Evolutionary conservation across 257 asterid species (phyloP).

Genomic region (Solanum habrochaites): DNA sequence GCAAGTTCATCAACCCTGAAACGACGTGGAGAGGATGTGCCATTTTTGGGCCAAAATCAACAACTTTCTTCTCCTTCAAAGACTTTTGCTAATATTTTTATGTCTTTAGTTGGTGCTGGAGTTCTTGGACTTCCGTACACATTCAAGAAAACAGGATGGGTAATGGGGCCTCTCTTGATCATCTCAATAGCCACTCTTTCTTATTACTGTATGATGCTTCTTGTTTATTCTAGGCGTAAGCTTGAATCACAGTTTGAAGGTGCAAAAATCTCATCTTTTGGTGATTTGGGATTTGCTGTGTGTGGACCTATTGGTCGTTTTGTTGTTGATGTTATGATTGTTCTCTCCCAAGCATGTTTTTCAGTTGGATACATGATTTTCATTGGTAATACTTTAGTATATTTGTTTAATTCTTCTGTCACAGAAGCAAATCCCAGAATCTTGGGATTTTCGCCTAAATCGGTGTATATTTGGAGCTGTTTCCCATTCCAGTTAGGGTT

Average conservation of each 20-base stretch:
- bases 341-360: conserved; percentile 9
- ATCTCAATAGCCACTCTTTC: conserved; percentile 3
- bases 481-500: conserved; percentile 11
- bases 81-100: conserved; percentile 11
- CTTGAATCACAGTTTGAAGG: conserved; percentile 1
- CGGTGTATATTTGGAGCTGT: conserved; percentile 7
- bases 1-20: conserved; percentile 40
- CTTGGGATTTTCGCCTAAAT: conserved; percentile 5
- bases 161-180: conserved; percentile 2
- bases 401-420: conserved; percentile 4
- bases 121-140: conserved; percentile 10
- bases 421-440: not conserved
- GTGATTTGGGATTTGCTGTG: conserved; percentile 10
- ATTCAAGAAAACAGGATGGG: conserved; percentile 11
- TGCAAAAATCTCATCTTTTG: conserved; percentile 6
- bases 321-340: conserved; percentile 12
- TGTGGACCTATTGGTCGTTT: conserved; percentile 8
- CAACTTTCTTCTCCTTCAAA: not conserved
- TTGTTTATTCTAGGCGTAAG: not conserved
- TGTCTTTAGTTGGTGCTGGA: conserved; percentile 8
- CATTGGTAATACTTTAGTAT: conserved; percentile 3
- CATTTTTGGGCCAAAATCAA: conserved; percentile 22
- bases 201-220: conserved; percentile 8
- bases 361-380: conserved; percentile 8
- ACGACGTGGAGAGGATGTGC: conserved; percentile 56